Conservation (phyloP, 208 protist species). For the Crithidia mellificae region DNA sequence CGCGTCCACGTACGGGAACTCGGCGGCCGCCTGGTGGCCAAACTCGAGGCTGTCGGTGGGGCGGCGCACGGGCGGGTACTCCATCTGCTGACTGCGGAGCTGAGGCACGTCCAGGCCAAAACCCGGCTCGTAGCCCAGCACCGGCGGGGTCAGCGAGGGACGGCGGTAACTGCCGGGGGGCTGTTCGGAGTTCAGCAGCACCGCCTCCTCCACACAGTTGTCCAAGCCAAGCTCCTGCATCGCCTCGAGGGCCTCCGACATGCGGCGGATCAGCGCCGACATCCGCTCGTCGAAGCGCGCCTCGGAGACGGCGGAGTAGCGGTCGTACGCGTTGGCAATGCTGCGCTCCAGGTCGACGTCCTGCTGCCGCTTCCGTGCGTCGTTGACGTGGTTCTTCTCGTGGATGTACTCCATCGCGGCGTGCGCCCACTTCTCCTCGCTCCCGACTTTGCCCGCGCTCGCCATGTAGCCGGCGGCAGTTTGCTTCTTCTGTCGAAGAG, state of each 20-base stretch:
- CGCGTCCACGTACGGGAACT: slow-evolving; percentile 73
- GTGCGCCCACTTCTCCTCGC: slow-evolving; percentile 89
- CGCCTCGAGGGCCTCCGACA: slow-evolving; percentile 74
- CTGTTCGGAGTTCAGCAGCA: slow-evolving; percentile 77
- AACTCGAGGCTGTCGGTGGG: slow-evolving; percentile 62
- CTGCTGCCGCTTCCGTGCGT: slow-evolving; percentile 73
- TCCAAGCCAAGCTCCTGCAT: slow-evolving; percentile 57
- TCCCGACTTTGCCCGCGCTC: slow-evolving; percentile 68
- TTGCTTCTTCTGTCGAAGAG: slow-evolving; percentile 65
- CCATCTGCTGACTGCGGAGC: slow-evolving; percentile 66
- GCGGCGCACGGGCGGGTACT: slow-evolving; percentile 70
- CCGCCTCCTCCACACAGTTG: slow-evolving; percentile 60
- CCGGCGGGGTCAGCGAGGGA: slow-evolving; percentile 77
- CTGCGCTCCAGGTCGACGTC: slow-evolving; percentile 75
- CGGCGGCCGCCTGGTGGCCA: slow-evolving; percentile 7
- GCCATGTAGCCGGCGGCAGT: slow-evolving; percentile 76
- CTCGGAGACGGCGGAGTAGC: slow-evolving; percentile 59
- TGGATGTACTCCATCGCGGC: slow-evolving; percentile 89
- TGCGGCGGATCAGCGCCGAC: slow-evolving; percentile 43
- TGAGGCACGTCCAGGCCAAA: slow-evolving; percentile 88
- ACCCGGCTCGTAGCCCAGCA: slow-evolving; percentile 81
- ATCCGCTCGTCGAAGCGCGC: slow-evolving; percentile 56
- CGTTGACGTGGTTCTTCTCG: slow-evolving; percentile 83
- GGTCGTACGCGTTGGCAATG: slow-evolving; percentile 72
- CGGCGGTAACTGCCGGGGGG: slow-evolving; percentile 65